phyloP scores from a whole-genome alignment of 305 asterid genomes.

The Rubia balearica region DNA sequence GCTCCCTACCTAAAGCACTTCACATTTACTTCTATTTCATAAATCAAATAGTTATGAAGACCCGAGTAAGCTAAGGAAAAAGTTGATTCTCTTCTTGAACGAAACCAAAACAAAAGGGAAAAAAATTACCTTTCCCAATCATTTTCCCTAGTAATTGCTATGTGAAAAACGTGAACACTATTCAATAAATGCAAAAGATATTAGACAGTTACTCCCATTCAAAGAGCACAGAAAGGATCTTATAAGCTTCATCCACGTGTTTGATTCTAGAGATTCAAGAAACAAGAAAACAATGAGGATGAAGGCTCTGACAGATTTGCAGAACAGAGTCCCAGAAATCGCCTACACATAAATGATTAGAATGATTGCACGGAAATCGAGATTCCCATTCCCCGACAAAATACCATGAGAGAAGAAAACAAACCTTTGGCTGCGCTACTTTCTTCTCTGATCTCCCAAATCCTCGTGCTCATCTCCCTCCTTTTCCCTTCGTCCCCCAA shows the following conservation, averaged over 20 bases:
- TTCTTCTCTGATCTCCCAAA: conserved; percentile 54
- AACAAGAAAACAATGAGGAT: neutral
- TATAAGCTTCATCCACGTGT: neutral
- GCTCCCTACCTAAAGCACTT: too few species aligned
- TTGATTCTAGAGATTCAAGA: neutral
- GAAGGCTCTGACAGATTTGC: neutral
- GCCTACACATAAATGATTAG: conserved; percentile 6
- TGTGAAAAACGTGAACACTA: neutral
- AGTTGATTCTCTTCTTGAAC: neutral
- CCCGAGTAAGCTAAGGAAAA: neutral
- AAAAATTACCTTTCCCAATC: neutral
- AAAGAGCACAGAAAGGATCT: neutral
- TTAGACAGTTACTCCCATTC: neutral
- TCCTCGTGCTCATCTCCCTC: conserved; percentile 36
- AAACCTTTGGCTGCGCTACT: conserved; percentile 42
- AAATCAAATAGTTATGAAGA: too few species aligned
- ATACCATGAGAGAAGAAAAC: conserved; percentile 17
- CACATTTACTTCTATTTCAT: too few species aligned
- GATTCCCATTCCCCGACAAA: conserved; percentile 18
- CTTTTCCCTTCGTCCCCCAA: conserved; percentile 38
- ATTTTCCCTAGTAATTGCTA: neutral
- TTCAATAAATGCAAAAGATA: neutral
- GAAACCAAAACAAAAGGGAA: too few species aligned
- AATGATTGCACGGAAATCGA: conserved; percentile 34
- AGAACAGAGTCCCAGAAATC: conserved; percentile 4